Evolutionary conservation across 371 early-diverging fungal species (phyloP), one percentile per base, ranked within the genome.

Genomic region (Phascolomyces articulosus): DNA sequence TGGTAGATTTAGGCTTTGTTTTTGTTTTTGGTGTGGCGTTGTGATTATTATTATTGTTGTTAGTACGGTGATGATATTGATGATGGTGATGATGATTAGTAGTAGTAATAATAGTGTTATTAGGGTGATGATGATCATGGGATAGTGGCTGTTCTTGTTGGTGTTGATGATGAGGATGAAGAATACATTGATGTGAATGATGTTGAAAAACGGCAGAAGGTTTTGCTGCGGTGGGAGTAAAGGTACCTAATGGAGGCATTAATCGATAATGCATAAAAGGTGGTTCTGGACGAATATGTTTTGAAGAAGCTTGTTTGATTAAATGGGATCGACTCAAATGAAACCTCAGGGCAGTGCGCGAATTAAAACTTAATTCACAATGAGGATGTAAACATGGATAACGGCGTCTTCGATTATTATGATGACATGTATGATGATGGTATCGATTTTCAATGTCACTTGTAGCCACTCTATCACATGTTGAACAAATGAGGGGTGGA

Each of bases 331-430:
- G 58, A 21, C 61, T 51, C 21, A 71, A 9, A 57, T 71, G 71
- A 34, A 64, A 71, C 20, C 61, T 60, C 20, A 71, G 55, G 16
- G 60, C 63, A 15, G 58, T 59, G 7, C 71, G 71, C 24, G 71
- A 67, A 6, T 26, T 23, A 28, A 66, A 71, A 13, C 57, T 60
- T 38, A 27, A 40, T 15, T 67, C 64, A 53, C 71, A 71, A 29
- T 64, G 71, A 16, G 71, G 64, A 62, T 66, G 67, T 23, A 71
- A 28, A 40, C 71, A 71, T 26, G 26, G 54, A 60, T 53, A 67
- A 8, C 64, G 63, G 3, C 60, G 62, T 48, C 40, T 16, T 9
- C 47, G 23, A 48, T 69, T 65, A 8, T 27, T 56, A 28, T 69
- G 62, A 21, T 62, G 58, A 28, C 15, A 4, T 44, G 16, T 44